A percentile compares a stretch with the other conserved stretches of the same genome.
These are phyloP conservation scores for Kitagawia praeruptora DNA, from an alignment of 129 eudicot species.

Conservation along the genomic window DNA sequence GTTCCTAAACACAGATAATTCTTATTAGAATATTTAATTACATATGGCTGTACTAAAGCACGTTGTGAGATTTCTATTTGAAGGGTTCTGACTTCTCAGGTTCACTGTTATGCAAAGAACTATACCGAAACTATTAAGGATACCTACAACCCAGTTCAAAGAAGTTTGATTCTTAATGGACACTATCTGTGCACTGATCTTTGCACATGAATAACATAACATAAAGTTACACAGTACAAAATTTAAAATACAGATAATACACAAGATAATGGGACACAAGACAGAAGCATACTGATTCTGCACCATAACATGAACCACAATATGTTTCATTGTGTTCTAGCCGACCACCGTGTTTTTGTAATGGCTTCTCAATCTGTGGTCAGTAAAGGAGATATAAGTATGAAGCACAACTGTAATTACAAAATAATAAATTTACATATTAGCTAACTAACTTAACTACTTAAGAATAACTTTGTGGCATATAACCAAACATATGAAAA, in stretches of 20 bases:
- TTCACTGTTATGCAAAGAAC: background rate
- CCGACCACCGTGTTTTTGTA: constrained; percentile 84
- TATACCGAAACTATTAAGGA: background rate
- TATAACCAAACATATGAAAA: background rate
- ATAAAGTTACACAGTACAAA: background rate
- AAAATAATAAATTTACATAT: background rate
- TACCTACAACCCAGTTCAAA: background rate
- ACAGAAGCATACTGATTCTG: constrained; percentile 55
- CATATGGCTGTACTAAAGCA: background rate
- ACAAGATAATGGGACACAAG: background rate
- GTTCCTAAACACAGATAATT: background rate
- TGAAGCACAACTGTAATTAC: background rate
- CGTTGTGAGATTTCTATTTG: background rate
- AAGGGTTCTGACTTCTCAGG: background rate
- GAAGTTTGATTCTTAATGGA: background rate
- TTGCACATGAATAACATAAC: background rate
- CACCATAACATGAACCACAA: constrained; percentile 95
- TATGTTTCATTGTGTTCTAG: constrained; percentile 79
- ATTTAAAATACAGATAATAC: background rate
- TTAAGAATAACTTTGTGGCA: background rate
- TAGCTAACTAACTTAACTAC: background rate
- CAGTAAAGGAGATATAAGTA: background rate
- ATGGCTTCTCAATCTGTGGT: constrained; percentile 55
- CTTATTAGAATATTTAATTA: background rate
- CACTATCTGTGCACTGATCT: background rate